Evolutionary conservation across 306 rosid genomes (phyloP).

Genomic region (Morella rubra): DNA sequence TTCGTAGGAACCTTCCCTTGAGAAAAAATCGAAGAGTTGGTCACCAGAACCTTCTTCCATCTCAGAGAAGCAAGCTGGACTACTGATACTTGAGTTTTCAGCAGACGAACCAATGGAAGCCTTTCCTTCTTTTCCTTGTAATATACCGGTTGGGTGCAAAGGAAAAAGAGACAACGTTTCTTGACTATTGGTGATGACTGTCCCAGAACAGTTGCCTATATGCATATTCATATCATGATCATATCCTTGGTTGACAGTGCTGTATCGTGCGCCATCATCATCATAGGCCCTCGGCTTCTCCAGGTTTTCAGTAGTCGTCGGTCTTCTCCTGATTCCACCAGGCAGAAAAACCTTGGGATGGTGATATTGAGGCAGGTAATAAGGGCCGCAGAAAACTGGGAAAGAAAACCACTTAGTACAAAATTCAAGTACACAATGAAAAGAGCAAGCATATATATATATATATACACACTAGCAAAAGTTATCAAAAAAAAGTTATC

Average conservation of each 20-base stretch:
- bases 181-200: constrained; percentile 19
- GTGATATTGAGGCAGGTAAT: constrained; percentile 39
- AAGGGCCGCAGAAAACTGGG: constrained; percentile 58
- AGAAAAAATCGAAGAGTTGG: constrained; percentile 34
- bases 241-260: constrained; percentile 28
- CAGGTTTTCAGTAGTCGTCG: constrained; percentile 24
- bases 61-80: constrained; percentile 22
- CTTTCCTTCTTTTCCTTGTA: constrained; percentile 35
- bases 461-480: too few species aligned
- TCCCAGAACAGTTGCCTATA: neutral
- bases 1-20: neutral
- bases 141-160: constrained; percentile 67
- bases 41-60: constrained; percentile 7
- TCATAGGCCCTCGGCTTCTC: constrained; percentile 21
- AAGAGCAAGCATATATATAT: neutral
- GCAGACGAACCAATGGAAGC: constrained; percentile 30
- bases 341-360: constrained; percentile 38
- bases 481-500: neutral
- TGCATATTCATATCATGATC: neutral
- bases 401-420: neutral
- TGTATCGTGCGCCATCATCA: constrained; percentile 12
- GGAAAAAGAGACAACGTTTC: constrained; percentile 82
- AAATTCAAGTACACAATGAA: neutral
- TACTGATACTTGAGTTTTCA: constrained; percentile 22
- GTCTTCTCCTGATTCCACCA: constrained; percentile 35